phyloP scores from a whole-genome alignment of 2,329 filamentous ascomycete genomes.

The Alternaria viburni region DNA sequence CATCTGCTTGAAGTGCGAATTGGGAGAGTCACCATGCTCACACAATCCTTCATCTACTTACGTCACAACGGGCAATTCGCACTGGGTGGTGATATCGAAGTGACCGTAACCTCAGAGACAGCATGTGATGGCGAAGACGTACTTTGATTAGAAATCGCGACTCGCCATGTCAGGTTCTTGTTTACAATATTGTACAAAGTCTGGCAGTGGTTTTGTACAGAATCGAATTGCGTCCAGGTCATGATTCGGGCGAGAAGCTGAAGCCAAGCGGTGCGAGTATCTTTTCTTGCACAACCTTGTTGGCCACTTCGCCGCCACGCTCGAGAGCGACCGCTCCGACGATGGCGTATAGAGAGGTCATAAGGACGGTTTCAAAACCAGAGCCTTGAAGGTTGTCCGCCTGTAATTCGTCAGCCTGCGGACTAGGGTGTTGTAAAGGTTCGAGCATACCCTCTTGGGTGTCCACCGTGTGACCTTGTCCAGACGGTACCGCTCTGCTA shows the following conservation, averaged over 20 bases:
- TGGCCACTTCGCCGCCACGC: conserved; percentile 79
- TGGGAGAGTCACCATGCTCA: not conserved
- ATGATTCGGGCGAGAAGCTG: conserved; percentile 29
- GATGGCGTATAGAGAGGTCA: conserved; percentile 81
- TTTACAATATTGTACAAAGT: conserved; percentile 18
- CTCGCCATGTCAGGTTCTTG: conserved; percentile 9
- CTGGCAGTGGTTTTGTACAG: conserved; percentile 10
- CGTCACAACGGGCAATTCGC: not conserved
- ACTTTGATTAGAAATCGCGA: not conserved
- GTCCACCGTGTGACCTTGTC: conserved; percentile 84
- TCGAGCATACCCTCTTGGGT: conserved; percentile 72
- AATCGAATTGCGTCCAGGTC: conserved; percentile 3
- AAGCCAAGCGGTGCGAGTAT: conserved; percentile 64
- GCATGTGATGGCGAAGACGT: not conserved
- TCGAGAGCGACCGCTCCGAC: conserved; percentile 90
- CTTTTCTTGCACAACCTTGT: conserved; percentile 75
- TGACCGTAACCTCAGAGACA: not conserved
- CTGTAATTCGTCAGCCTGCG: conserved; percentile 43
- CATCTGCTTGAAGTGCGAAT: not conserved
- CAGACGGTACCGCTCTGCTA: conserved; percentile 76
- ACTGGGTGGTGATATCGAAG: not conserved
- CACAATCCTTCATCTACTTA: not conserved
- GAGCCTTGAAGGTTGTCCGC: conserved; percentile 73
- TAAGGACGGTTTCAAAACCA: conserved; percentile 75
- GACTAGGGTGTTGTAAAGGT: not conserved